Evolutionary conservation across 345 rosid genomes (phyloP), one percentile per base, ranked within the genome.

Genomic region (Chamaenerion angustifolium): DNA sequence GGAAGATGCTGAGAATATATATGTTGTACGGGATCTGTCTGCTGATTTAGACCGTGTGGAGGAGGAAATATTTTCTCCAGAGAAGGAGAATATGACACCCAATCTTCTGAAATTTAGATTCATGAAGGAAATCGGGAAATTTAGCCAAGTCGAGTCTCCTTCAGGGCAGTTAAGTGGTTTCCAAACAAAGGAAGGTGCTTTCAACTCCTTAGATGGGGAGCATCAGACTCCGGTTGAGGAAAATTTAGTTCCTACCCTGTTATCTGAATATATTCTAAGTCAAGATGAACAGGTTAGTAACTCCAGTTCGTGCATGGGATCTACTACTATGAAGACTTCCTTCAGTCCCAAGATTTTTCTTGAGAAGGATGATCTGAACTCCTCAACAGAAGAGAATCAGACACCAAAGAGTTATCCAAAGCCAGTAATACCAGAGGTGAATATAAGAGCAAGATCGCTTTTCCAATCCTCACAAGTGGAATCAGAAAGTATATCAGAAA

Each of bases 1-100:
- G 44, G 77, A 62, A 48, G 55, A 51, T 54, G 13, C 25, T 16
- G 70, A 59, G 54, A 13, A 7, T 21, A 40, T 50, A 14, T 50
- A 21, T 27, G 19, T 42, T 50, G 54, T 8, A 3, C 35, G 54
- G 35, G 31, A 47, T 46, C 68, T 60, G 63, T 59, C 65, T 54
- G 16, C 60, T 53, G 56, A 46, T 65, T 60, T 46, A 58, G 73
- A 68, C 54, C 69, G 56, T 40, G 67, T 47, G 43, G 85, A 77
- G 64, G 76, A 82, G 65, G 93, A 80, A 54, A 58, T 65, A 21
- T 75, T 68, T 48, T 78, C 79, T 48, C 93, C 85, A 50, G 83
- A 82, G 58, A 92, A 80, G 72, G 96, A 92, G 79, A 92, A 87
- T 63, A 58, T 71, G 66, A 69, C 76, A n/a, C 93, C 96, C 59